Percentiles rank a stretch among this genome's conserved stretches.
These are phyloP conservation scores for Poteriospumella lacustris DNA, from an alignment of 108 stramenopile species.

Conservation along the genomic window DNA sequence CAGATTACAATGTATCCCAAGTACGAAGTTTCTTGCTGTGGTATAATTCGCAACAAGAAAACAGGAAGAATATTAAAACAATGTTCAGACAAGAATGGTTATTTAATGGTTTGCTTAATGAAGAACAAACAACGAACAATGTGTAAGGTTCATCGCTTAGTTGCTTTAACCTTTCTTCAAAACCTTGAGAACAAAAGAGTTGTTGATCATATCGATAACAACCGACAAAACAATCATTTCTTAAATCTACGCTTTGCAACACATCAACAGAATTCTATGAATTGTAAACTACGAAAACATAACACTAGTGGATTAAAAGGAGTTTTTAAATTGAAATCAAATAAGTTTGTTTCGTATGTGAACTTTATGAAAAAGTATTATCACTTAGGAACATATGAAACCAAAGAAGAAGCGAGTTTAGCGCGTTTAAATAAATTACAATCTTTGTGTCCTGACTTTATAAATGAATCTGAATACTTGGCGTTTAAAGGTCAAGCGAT, in stretches of 20 bases:
- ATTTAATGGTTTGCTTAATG: neutral
- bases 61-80: neutral
- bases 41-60: too few relatives aligned
- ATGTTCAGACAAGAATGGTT: neutral
- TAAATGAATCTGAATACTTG: too few relatives aligned
- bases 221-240: neutral
- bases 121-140: neutral
- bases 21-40: too few relatives aligned
- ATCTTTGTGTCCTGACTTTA: too few relatives aligned
- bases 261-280: neutral
- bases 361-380: too few relatives aligned
- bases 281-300: neutral
- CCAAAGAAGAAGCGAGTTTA: too few relatives aligned
- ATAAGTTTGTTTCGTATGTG: too few relatives aligned
- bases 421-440: too few relatives aligned
- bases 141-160: neutral
- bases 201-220: neutral
- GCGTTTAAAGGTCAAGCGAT: too few relatives aligned
- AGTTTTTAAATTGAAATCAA: too few relatives aligned
- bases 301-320: constrained; percentile 4
- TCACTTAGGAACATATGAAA: too few relatives aligned
- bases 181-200: neutral
- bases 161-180: neutral
- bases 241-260: neutral
- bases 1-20: too few relatives aligned